Evolutionary conservation across 371 early-diverging fungal genomes (phyloP).

Genomic region (Mortierella sp.): DNA sequence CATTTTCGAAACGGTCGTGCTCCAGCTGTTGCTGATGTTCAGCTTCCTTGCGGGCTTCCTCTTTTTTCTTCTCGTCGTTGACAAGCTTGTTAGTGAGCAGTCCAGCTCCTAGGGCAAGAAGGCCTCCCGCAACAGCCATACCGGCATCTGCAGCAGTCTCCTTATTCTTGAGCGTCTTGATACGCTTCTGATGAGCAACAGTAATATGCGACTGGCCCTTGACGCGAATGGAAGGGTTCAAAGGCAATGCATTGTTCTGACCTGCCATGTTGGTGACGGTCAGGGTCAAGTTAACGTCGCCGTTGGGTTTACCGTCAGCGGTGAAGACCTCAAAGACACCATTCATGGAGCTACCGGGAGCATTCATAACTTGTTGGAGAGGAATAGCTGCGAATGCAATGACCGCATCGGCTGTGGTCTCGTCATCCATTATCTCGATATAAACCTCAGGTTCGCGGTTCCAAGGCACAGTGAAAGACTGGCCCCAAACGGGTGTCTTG

Average conservation of each 20-base stretch:
- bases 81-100: constrained; percentile 62
- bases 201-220: constrained; percentile 60
- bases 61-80: constrained; percentile 54
- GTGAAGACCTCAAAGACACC: constrained; percentile 61
- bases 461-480: constrained; percentile 59
- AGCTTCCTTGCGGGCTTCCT: constrained; percentile 52
- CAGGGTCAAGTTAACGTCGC: constrained; percentile 61
- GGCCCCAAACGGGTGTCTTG: constrained; percentile 66
- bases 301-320: constrained; percentile 59
- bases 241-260: constrained; percentile 20
- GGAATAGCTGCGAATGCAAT: constrained; percentile 71
- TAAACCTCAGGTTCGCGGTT: constrained; percentile 62
- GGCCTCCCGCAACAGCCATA: constrained; percentile 59
- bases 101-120: constrained; percentile 63
- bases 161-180: constrained; percentile 62
- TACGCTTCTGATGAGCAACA: constrained; percentile 60
- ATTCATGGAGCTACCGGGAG: constrained; percentile 59
- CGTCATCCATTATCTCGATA: constrained; percentile 68
- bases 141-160: constrained; percentile 59
- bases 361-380: constrained; percentile 60
- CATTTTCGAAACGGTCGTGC: constrained; percentile 47
- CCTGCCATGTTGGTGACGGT: constrained; percentile 59
- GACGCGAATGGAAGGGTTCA: constrained; percentile 30
- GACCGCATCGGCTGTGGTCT: constrained; percentile 57
- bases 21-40: constrained; percentile 43